Conservation (phyloP, 805 yeast species). For the Saccharomycopsis babjevae region DNA sequence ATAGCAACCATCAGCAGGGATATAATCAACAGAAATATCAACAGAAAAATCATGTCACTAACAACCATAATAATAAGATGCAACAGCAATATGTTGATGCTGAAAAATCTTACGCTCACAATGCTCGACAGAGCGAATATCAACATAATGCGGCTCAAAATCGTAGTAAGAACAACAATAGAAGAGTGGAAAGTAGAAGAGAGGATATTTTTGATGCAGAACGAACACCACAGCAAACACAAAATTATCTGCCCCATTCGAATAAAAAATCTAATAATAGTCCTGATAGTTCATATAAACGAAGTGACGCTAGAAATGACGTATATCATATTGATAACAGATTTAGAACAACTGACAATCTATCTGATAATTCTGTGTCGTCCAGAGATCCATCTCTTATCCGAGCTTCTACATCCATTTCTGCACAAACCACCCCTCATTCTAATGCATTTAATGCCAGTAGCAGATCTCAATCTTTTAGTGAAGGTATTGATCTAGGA, state of each 20-base stretch:
- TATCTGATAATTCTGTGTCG: background rate
- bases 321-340: background rate
- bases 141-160: background rate
- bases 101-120: background rate
- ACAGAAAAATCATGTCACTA: background rate
- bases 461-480: conserved; percentile 4
- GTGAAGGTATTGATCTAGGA: background rate
- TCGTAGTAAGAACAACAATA: background rate
- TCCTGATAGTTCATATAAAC: background rate
- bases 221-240: background rate
- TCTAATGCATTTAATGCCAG: background rate
- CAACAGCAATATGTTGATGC: conserved; percentile 3
- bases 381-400: background rate
- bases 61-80: background rate
- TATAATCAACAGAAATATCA: conserved; percentile 4
- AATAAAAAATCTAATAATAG: background rate
- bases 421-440: background rate
- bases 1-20: background rate
- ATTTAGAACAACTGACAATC: background rate
- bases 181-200: conserved; percentile 4
- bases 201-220: background rate
- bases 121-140: background rate
- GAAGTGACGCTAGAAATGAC: background rate
- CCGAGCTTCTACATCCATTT: background rate
- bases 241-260: background rate